Base-by-base conservation (phyloP, 768 basidiomycete species). In the Psilocybe sp. region DNA sequence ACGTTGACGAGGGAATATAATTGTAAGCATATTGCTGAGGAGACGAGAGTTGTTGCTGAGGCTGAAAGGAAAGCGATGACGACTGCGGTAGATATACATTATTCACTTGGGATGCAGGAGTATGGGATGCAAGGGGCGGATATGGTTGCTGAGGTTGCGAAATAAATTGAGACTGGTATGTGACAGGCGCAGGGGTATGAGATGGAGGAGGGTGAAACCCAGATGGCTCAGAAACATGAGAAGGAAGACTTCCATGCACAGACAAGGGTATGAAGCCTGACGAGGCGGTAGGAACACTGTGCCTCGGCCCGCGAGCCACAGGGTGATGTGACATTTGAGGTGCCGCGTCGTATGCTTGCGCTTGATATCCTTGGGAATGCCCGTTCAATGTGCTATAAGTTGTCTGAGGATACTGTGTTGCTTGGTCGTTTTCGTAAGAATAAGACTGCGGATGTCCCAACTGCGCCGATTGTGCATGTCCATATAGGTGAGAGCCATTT, bases 231-330 rank as follows among this genome's bases (percentile, higher is more conserved):
- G 68, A 64, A 10, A 68, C 60, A 53, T 74, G 72, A 10, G 73
- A 63, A 16, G 70, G 51, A 44, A 70, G 49, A 15, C 67, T 49
- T 12, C 57, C 57, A 55, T 75, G 77, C 43, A 67, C 63, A 5
- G 75, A 65, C 40, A 85, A 60, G 35, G 87, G 82, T 46, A 80
- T 69, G 58, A 89, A 91, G 11, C 88, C 87, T 10, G 87, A 86
- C 0, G 87, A 82, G 6, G 81, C 68, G 1, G 78, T 60, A 15
- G 87, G 85, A 51, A 87, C 69, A 56, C 84, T 89, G 56, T 85
- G 82, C 46, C 88, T 75, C 11, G 86, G 80, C 32, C 79, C 80
- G 56, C 75, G 74, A 23, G 64, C 59, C 1, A 75, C 60, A 41
- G 73, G 64, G 4, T 69, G 72, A 47, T 71, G 67, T 38, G 59